phyloP scores from a whole-genome alignment of 1,284 basidiomycete species.

The Grifola frondosa region DNA sequence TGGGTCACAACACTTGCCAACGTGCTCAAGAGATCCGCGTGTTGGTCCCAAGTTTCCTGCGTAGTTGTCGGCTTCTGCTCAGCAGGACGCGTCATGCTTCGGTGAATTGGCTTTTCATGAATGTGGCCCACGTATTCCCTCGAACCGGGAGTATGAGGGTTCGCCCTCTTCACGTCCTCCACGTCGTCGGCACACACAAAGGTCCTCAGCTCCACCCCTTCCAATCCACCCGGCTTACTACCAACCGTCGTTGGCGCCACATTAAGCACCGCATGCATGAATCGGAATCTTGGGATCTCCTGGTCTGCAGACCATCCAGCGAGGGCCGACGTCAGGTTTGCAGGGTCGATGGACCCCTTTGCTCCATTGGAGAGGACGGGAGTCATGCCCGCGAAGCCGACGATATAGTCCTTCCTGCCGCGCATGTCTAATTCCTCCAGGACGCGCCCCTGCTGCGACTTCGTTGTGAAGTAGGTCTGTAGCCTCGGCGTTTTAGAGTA shows the following conservation, averaged over 20 bases:
- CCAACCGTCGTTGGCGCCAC: slow-evolving; percentile 34
- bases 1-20: no score
- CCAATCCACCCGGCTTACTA: slow-evolving; percentile 17
- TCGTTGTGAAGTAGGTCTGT: slow-evolving; percentile 51
- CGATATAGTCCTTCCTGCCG: slow-evolving; percentile 11
- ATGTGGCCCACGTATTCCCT: slow-evolving; percentile 32
- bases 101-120: no score
- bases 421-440: slow-evolving; percentile 32
- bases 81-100: no score
- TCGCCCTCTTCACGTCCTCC: slow-evolving; percentile 13
- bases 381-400: slow-evolving; percentile 32
- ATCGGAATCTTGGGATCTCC: slow-evolving; percentile 25
- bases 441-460: slow-evolving; percentile 58
- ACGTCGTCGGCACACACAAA: slow-evolving; percentile 14
- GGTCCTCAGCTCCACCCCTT: slow-evolving; percentile 14
- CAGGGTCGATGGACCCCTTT: no score
- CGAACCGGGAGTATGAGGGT: slow-evolving; percentile 33
- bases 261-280: slow-evolving; percentile 25
- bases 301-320: no score
- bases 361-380: slow-evolving; percentile 15
- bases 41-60: no score
- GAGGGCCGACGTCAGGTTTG: background rate
- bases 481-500: slow-evolving; percentile 55
- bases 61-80: no score
- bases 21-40: no score